Evolutionary conservation across 306 rosid species (phyloP).

Genomic region (Vachellia collinsii): DNA sequence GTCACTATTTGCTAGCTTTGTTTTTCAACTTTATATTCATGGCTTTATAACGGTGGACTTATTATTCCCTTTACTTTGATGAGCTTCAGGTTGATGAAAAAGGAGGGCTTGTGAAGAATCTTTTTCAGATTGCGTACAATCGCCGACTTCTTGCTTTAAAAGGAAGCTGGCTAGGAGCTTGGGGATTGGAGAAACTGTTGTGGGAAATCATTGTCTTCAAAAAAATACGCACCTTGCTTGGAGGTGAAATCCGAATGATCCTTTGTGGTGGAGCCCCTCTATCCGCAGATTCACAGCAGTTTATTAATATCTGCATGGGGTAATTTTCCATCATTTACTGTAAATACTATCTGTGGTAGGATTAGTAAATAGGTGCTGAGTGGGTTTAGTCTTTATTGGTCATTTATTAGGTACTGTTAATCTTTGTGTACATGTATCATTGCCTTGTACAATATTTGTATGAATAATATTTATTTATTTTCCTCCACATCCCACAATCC

Average conservation of each 20-base stretch:
- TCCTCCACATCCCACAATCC: too few relatives aligned
- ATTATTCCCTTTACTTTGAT: conserved; percentile 30
- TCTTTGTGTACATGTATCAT: too few relatives aligned
- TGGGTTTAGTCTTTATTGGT: too few relatives aligned
- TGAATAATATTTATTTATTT: too few relatives aligned
- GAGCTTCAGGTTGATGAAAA: conserved; percentile 68
- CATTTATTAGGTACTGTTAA: too few relatives aligned
- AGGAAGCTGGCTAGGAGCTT: conserved; percentile 99
- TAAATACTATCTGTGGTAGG: too few relatives aligned
- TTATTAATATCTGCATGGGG: conserved; percentile 94
- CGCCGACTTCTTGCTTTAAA: conserved; percentile 73
- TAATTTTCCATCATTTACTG: not conserved
- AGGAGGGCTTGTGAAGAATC: conserved; percentile 66
- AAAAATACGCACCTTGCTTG: conserved; percentile 62
- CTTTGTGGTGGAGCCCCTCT: conserved; percentile 97
- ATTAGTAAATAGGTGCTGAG: too few relatives aligned
- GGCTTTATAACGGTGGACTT: conserved; percentile 10
- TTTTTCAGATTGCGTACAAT: conserved; percentile 63
- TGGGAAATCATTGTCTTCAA: conserved; percentile 78
- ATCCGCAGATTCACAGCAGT: conserved; percentile 79
- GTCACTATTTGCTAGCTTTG: not conserved
- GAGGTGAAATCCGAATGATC: conserved; percentile 75
- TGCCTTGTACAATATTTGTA: too few relatives aligned
- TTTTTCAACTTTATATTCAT: not conserved
- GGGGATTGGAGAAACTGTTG: conserved; percentile 76